Percentiles rank a stretch among this genome's conserved stretches.
These are phyloP conservation scores for Blepharisma japonicum DNA, from an alignment of 73 alveolate species.

Conservation along the genomic window DNA sequence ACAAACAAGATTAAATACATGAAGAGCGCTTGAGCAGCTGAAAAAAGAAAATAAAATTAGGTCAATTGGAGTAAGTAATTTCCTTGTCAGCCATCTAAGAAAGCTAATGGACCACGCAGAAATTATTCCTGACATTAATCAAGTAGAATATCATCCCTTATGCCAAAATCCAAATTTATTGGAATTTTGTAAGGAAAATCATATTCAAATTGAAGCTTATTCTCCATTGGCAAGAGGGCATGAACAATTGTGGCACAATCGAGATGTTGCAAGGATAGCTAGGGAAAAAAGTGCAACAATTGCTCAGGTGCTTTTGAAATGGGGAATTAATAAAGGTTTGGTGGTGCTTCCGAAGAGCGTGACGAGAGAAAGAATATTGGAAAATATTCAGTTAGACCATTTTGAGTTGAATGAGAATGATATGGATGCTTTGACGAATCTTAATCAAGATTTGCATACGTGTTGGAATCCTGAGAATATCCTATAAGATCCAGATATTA, in stretches of 20 bases:
- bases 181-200: constrained; percentile 58
- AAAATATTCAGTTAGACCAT: constrained; percentile 63
- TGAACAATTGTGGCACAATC: constrained; percentile 58
- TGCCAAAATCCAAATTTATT: constrained; percentile 73
- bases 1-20: constrained; percentile 70
- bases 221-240: constrained; percentile 84
- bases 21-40: constrained; percentile 76
- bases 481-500: not conserved
- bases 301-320: constrained; percentile 69
- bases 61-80: constrained; percentile 84
- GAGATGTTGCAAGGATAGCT: constrained; percentile 43
- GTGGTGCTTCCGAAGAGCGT: constrained; percentile 74
- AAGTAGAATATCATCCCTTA: constrained; percentile 85
- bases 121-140: constrained; percentile 76
- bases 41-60: constrained; percentile 67
- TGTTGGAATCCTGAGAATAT: constrained; percentile 50
- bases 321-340: constrained; percentile 72
- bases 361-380: constrained; percentile 62
- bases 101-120: constrained; percentile 59
- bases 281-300: constrained; percentile 53
- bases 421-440: constrained; percentile 44
- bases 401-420: constrained; percentile 65
- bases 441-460: constrained; percentile 40
- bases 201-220: constrained; percentile 69
- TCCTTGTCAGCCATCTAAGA: constrained; percentile 63